Conservation (phyloP, 805 yeast genomes). For the Hanseniaspora lachancei region DNA sequence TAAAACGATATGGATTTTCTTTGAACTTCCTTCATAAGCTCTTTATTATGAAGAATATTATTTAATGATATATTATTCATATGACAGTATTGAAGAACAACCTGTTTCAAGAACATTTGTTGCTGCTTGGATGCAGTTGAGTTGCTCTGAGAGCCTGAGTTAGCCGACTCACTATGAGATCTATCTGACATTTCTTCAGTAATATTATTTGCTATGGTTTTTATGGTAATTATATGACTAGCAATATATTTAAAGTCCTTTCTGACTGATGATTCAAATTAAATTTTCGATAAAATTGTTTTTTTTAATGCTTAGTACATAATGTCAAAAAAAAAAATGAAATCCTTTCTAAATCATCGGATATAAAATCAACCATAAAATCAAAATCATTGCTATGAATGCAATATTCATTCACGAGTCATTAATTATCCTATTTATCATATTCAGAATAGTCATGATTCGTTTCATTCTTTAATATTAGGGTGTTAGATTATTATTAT, state of each 20-base stretch:
- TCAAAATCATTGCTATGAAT: too few species aligned
- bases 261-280: not conserved
- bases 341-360: too few species aligned
- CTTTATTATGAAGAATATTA: conserved; percentile 5
- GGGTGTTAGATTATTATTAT: too few species aligned
- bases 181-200: not conserved
- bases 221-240: not conserved
- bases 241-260: not conserved
- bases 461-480: too few species aligned
- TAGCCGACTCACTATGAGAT: not conserved
- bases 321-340: too few species aligned
- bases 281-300: too few species aligned
- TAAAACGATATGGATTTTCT: conserved; percentile 7
- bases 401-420: too few species aligned
- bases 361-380: too few species aligned
- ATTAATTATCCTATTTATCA: too few species aligned
- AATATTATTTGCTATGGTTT: not conserved
- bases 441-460: too few species aligned
- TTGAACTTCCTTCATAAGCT: conserved; percentile 5
- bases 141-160: not conserved
- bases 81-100: conserved; percentile 7
- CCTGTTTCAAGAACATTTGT: conserved; percentile 8
- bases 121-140: conserved; percentile 3
- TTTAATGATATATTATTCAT: conserved; percentile 1
- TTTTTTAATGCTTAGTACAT: too few species aligned